These are phyloP conservation scores for Curvularia lunata DNA, from an alignment of 2,329 filamentous ascomycete species.

Conservation along the genomic window DNA sequence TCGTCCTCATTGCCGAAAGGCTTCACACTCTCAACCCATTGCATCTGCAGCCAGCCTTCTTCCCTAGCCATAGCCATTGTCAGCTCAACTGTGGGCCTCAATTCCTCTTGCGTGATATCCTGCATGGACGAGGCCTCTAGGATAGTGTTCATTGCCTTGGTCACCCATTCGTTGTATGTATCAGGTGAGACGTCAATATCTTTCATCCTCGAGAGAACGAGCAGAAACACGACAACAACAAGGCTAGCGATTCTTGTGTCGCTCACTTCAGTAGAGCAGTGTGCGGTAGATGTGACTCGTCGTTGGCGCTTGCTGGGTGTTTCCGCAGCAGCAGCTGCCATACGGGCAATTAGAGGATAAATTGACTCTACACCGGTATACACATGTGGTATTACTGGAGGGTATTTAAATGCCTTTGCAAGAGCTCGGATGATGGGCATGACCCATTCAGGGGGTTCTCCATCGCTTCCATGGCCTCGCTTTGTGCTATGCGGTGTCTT, in stretches of 20 bases:
- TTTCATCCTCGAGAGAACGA: slow-evolving; percentile 59
- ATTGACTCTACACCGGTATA: slow-evolving; percentile 72
- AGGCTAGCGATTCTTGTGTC: slow-evolving; percentile 51
- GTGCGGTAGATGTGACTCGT: slow-evolving; percentile 38
- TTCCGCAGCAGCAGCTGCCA: slow-evolving; percentile 40
- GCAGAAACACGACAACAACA: slow-evolving; percentile 66
- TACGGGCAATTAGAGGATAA: slow-evolving; percentile 48
- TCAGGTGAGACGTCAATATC: slow-evolving; percentile 39
- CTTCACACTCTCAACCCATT: slow-evolving; percentile 62
- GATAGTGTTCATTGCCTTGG: slow-evolving; percentile 59
- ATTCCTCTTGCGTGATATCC: slow-evolving; percentile 55
- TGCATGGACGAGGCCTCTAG: slow-evolving; percentile 58
- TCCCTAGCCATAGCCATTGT: slow-evolving; percentile 44
- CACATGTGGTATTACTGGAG: slow-evolving; percentile 72
- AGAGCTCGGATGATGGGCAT: slow-evolving; percentile 71
- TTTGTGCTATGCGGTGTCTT: slow-evolving; percentile 33
- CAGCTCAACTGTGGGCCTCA: slow-evolving; percentile 45
- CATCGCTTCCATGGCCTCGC: slow-evolving; percentile 19
- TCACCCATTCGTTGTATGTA: slow-evolving; percentile 41
- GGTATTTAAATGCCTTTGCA: slow-evolving; percentile 66
- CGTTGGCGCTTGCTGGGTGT: slow-evolving; percentile 58
- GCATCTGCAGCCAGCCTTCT: slow-evolving; percentile 58
- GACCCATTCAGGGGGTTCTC: slow-evolving; percentile 63
- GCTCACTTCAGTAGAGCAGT: slow-evolving; percentile 19
- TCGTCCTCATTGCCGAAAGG: slow-evolving; percentile 36